Conservation (phyloP, 495 filamentous ascomycete genomes). For the Astrocystis sublimbata region DNA sequence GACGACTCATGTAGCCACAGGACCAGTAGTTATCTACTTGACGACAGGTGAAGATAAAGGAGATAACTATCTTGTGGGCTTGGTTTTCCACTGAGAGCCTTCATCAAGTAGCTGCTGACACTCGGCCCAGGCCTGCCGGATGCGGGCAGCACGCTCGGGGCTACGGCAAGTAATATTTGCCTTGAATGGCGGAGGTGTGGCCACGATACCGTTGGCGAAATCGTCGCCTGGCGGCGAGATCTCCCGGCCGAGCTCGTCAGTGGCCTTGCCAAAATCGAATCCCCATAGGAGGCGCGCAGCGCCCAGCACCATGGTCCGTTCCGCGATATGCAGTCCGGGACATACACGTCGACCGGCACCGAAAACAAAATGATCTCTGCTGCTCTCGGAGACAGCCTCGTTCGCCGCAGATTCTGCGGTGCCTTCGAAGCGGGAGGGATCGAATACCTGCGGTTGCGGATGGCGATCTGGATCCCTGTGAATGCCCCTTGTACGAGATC, state of each 20-base stretch:
- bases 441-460: neutral
- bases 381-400: neutral
- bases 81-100: neutral
- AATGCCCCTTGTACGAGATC: neutral
- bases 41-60: no score
- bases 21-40: no score
- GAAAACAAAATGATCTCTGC: constrained; percentile 36
- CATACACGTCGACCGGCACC: constrained; percentile 58
- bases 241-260: neutral
- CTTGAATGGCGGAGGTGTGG: neutral
- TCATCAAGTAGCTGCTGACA: neutral
- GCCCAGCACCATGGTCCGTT: constrained; percentile 49
- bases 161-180: neutral
- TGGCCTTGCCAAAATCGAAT: constrained; percentile 41
- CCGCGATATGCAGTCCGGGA: constrained; percentile 52
- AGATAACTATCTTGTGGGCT: no score
- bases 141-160: neutral
- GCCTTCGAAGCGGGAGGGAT: neutral
- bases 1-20: no score
- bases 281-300: constrained; percentile 51
- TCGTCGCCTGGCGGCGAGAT: neutral
- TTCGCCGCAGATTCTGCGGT: neutral
- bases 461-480: neutral
- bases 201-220: neutral
- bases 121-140: neutral